Evolutionary conservation across 345 rosid species (phyloP).

Genomic region (Cardiospermum halicacabum): DNA sequence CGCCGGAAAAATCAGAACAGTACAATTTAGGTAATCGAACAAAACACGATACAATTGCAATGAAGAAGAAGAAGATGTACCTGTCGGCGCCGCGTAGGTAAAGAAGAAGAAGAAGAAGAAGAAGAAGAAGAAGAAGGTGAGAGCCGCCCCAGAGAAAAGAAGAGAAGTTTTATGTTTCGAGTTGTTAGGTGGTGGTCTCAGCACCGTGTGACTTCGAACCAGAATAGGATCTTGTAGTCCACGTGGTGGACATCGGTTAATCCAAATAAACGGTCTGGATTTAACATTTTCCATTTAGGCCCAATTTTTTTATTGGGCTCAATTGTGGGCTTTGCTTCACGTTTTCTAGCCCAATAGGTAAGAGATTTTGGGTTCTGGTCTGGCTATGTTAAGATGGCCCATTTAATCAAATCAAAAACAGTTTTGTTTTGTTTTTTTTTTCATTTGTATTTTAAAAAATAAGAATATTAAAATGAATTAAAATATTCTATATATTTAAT

Average conservation of each 20-base stretch:
- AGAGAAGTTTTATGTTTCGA: background rate
- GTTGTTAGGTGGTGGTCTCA: background rate
- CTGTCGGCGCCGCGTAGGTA: background rate
- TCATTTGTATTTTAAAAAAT: no score
- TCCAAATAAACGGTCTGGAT: background rate
- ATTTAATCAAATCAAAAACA: no score
- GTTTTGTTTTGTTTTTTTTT: no score
- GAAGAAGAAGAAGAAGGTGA: no score
- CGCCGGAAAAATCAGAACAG: background rate
- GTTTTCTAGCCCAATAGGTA: background rate
- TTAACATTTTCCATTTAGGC: background rate
- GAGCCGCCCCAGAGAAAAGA: no score
- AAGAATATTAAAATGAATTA: no score
- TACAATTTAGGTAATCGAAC: background rate
- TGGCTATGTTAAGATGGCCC: no score
- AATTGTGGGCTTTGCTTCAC: background rate
- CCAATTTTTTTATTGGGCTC: no score
- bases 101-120: no score
- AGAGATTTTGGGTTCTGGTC: no score
- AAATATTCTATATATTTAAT: no score
- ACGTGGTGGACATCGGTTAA: background rate
- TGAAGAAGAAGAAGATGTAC: background rate
- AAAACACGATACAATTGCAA: background rate
- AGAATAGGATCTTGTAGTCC: background rate
- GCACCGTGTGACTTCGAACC: background rate